Conservation (phyloP, 2,329 filamentous ascomycete genomes). For the Talaromyces rugulosus region DNA sequence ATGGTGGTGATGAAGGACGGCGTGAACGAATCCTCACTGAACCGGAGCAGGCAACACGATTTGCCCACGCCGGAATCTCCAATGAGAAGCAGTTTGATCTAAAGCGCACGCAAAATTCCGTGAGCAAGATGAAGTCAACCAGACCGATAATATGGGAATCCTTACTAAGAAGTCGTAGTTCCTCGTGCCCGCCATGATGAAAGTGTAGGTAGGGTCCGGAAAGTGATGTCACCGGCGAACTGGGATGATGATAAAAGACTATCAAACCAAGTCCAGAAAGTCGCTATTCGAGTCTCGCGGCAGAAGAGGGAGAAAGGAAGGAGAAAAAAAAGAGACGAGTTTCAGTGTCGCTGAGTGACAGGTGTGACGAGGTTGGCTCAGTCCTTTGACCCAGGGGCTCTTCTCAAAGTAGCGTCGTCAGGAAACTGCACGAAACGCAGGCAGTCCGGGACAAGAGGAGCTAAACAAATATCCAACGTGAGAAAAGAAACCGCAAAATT, state of each 20-base stretch:
- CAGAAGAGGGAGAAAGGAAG: not conserved
- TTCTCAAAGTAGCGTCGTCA: not conserved
- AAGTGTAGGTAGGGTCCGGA: slow-evolving; percentile 1
- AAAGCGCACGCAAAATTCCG: slow-evolving; percentile 13
- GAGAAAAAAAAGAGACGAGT: not conserved
- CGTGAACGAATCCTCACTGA: slow-evolving; percentile 96
- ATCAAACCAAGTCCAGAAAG: not conserved
- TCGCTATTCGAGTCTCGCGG: not conserved
- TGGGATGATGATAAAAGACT: not conserved
- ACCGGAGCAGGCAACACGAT: slow-evolving; percentile 92
- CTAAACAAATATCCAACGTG: not conserved
- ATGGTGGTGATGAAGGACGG: slow-evolving; percentile 98
- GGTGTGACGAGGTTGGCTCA: not conserved
- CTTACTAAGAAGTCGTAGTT: slow-evolving; percentile 99
- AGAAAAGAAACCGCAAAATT: not conserved
- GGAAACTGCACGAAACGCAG: not conserved
- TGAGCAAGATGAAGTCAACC: not conserved
- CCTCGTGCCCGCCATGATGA: slow-evolving; percentile 83
- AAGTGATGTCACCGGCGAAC: slow-evolving; percentile 9
- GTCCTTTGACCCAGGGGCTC: slow-evolving; percentile 1
- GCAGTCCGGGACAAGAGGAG: not conserved
- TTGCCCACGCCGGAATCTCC: slow-evolving; percentile 96
- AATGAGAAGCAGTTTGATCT: slow-evolving; percentile 97
- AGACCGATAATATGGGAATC: slow-evolving; percentile 14
- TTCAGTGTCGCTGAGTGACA: not conserved